phyloP scores from a whole-genome alignment of 257 asterid species.

The Hygrophila difformis region DNA sequence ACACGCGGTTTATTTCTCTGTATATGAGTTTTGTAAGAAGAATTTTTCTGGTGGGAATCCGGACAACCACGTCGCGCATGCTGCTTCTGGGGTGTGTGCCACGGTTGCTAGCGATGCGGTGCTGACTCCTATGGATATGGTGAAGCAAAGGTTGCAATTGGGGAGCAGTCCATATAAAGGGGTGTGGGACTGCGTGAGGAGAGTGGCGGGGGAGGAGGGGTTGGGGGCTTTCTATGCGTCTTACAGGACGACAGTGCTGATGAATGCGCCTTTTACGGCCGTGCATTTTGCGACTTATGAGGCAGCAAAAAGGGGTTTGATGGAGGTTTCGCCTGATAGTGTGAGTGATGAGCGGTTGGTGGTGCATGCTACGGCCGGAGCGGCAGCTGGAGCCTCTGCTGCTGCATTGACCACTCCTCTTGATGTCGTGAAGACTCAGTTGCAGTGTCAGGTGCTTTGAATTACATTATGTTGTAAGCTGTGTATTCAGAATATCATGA shows the following conservation, averaged over 20 bases:
- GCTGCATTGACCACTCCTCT: conserved; percentile 82
- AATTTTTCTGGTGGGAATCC: conserved; percentile 59
- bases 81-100: conserved; percentile 76
- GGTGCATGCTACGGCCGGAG: conserved; percentile 95
- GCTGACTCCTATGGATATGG: conserved; percentile 95
- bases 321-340: conserved; percentile 56
- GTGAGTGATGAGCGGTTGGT: conserved; percentile 57
- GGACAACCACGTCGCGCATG: conserved; percentile 60
- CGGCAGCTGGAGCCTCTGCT: conserved; percentile 89
- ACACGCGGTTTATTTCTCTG: conserved; percentile 87
- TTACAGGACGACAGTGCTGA: conserved; percentile 74
- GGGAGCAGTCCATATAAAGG: conserved; percentile 70
- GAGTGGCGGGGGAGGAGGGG: conserved; percentile 81
- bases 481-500: no score
- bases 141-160: conserved; percentile 94
- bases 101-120: conserved; percentile 89
- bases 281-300: conserved; percentile 88
- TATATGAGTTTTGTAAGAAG: conserved; percentile 73
- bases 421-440: conserved; percentile 94
- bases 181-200: conserved; percentile 70
- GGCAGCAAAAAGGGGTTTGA: conserved; percentile 69
- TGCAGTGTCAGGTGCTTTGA: conserved; percentile 87
- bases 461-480: no score
- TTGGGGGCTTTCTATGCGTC: conserved; percentile 69
- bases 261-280: conserved; percentile 97